Base-by-base conservation (phyloP, 2,329 filamentous ascomycete genomes). In the Talaromyces sp. region DNA sequence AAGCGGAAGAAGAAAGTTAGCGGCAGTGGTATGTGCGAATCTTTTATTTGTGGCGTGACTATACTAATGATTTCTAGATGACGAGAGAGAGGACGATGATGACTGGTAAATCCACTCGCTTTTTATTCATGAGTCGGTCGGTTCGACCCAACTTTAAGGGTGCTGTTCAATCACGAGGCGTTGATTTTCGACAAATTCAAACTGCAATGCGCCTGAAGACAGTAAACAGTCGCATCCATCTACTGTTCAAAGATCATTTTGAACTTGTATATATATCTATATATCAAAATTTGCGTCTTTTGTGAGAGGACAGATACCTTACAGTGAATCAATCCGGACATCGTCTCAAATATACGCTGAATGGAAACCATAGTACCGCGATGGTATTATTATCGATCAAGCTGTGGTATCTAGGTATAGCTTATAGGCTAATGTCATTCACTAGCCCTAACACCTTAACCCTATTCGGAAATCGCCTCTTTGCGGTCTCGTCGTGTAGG, bases 1-100 rank as follows among this genome's bases (percentile, higher is more conserved):
- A 90, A 91, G 80, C 86, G 94, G 77, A 97, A 97, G 83, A 88
- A 92, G 78, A 97, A 96, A 84, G 94, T 97, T 76, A 92, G 91
- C 80, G 90, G 91, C 76, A 96, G 92, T 84, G 94, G 94, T 97
- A 87, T 87, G 91, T 89, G 14, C 52, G 61, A 61, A 10, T 60
- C 62, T 64, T 37, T 7, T 22, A 10, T 16, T 59, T 13, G 41
- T 33, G 24, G 35, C 27, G 35, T 52, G 6, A 60, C 27, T 60
- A 37, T 64, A 71, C 76, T 74, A 75, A 72, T 62, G n/a, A 58
- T 45, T 11, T 63, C 54, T 39, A 66, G 65, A 68, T 50, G 65
- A 67, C 24, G 65, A 68, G 35, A 65, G 49, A 50, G 66, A 67
- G 22, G 66, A 67, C 14, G 66, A 67, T 35, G 66, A 67, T 43